These are phyloP conservation scores for Dothistroma pini DNA, from an alignment of 2,329 filamentous ascomycete species.

Conservation along the genomic window DNA sequence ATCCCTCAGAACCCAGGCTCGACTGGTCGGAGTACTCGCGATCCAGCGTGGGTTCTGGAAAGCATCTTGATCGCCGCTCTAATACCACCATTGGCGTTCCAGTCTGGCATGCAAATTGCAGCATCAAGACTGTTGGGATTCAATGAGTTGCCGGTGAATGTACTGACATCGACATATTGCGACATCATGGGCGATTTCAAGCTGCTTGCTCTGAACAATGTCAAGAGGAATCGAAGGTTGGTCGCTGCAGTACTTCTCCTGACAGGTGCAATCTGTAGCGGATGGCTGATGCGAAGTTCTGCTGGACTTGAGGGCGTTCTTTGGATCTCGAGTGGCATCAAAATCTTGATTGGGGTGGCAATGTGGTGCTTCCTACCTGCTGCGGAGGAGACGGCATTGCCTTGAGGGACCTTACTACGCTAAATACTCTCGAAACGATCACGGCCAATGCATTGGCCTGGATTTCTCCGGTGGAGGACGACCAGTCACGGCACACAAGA, in stretches of 20 bases:
- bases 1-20: conserved; percentile 45
- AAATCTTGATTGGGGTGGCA: conserved; percentile 31
- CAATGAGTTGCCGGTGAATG: conserved; percentile 54
- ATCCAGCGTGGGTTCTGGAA: conserved; percentile 30
- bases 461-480: background rate
- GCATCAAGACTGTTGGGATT: conserved; percentile 49
- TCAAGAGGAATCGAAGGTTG: conserved; percentile 50
- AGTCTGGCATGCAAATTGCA: conserved; percentile 54
- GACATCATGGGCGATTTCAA: conserved; percentile 52
- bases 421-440: background rate
- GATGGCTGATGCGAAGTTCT: conserved; percentile 47
- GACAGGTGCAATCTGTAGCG: conserved; percentile 47
- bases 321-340: conserved; percentile 48
- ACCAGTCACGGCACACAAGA: background rate
- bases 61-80: conserved; percentile 47
- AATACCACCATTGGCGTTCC: conserved; percentile 48
- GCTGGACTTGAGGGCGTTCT: conserved; percentile 43
- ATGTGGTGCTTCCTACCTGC: conserved; percentile 12
- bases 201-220: conserved; percentile 48
- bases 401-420: background rate
- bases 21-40: conserved; percentile 16
- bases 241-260: conserved; percentile 47
- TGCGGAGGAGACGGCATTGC: background rate
- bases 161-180: conserved; percentile 54
- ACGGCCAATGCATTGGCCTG: no score